A percentile compares a stretch with the other conserved stretches of the same genome.
These are phyloP conservation scores for Sphaerulina vaccinii DNA, from an alignment of 2,329 filamentous ascomycete species.

Conservation along the genomic window DNA sequence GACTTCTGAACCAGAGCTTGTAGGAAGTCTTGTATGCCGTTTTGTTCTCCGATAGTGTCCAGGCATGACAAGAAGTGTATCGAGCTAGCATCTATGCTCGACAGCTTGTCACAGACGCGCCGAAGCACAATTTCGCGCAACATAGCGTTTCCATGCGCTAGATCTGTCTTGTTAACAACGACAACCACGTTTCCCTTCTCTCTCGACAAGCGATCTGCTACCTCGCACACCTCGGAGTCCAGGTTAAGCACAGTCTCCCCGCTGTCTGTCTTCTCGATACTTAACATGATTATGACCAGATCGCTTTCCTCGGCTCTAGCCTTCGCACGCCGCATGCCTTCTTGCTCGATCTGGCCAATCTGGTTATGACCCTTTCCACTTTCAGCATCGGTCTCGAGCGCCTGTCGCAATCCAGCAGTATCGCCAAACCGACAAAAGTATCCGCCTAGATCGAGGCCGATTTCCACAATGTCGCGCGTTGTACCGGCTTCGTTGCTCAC, in stretches of 20 bases:
- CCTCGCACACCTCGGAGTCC: constrained; percentile 58
- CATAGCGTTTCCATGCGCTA: constrained; percentile 22
- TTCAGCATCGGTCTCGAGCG: constrained; percentile 10
- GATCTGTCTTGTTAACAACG: constrained; percentile 62
- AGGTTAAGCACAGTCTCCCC: constrained; percentile 20
- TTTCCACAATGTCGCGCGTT: constrained; percentile 90
- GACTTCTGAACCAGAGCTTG: constrained; percentile 67
- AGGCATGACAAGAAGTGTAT: constrained; percentile 61
- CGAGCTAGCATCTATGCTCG: constrained; percentile 44
- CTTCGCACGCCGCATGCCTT: constrained; percentile 86
- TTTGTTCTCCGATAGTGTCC: constrained; percentile 46
- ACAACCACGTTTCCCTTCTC: constrained; percentile 56
- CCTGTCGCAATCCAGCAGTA: constrained; percentile 75
- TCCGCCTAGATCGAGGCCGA: constrained; percentile 81
- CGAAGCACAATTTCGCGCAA: constrained; percentile 19
- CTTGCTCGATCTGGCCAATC: constrained; percentile 76
- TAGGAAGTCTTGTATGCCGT: constrained; percentile 68
- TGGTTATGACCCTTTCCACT: constrained; percentile 20
- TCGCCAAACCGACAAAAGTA: constrained; percentile 94
- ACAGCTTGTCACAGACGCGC: constrained; percentile 43
- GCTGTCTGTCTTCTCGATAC: constrained; percentile 56
- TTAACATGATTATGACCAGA: constrained; percentile 76
- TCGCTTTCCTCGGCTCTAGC: constrained; percentile 79
- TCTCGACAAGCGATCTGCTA: constrained; percentile 51
- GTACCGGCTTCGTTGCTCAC: constrained; percentile 92